Evolutionary conservation across 1,139 yeast genomes (phyloP).

Genomic region (Suhomyces bokatorum): DNA sequence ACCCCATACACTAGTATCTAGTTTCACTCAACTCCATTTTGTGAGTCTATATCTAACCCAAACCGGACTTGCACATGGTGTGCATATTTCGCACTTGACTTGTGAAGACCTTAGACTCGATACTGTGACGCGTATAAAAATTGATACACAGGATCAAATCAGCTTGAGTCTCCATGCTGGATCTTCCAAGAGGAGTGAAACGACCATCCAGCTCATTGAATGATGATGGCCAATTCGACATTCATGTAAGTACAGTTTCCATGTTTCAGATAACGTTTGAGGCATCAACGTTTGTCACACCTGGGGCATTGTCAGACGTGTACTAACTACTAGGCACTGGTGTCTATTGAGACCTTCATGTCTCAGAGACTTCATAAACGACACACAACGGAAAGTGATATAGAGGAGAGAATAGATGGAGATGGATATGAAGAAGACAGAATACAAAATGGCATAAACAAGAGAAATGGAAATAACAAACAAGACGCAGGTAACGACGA

Average conservation of each 20-base stretch:
- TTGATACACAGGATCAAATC: neutral
- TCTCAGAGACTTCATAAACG: constrained; percentile 7
- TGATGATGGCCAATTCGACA: constrained; percentile 4
- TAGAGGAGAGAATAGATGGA: constrained; percentile 6
- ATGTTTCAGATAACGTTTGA: no score
- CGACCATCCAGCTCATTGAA: constrained; percentile 7
- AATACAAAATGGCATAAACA: no score
- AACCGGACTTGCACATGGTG: no score
- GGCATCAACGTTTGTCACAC: no score
- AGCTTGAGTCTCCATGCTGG: constrained; percentile 2
- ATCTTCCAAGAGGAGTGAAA: constrained; percentile 7
- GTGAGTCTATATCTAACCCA: no score
- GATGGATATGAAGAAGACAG: no score
- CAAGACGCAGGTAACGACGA: no score
- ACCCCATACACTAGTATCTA: no score
- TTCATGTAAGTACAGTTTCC: constrained; percentile 2
- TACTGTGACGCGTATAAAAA: neutral
- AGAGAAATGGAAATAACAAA: no score
- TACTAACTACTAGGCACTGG: constrained; percentile 10
- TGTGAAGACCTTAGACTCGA: neutral
- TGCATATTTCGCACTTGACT: no score
- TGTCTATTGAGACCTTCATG: constrained; percentile 9
- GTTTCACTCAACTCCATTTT: no score
- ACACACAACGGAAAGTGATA: constrained; percentile 3
- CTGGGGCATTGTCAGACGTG: neutral